These are phyloP conservation scores for Lepidium africanum DNA, from an alignment of 345 rosid species.

Conservation along the genomic window DNA sequence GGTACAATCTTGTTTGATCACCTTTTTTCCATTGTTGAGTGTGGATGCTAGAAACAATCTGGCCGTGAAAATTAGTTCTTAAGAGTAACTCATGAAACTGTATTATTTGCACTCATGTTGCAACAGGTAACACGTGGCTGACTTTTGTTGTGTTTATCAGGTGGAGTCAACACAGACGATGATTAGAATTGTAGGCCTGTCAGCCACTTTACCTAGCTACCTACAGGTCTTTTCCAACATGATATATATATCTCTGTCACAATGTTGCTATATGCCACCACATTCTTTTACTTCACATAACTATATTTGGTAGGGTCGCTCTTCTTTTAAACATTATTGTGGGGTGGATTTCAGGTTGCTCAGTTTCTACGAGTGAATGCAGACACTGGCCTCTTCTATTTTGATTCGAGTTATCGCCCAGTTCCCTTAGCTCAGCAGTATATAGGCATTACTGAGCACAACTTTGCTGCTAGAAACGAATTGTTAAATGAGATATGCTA, in stretches of 20 bases:
- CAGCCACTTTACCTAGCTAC: conserved; percentile 95
- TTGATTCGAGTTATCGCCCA: conserved; percentile 97
- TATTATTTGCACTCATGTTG: neutral
- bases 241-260: neutral
- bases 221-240: conserved; percentile 49
- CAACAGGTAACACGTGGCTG: conserved; percentile 13
- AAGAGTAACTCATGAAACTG: neutral
- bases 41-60: neutral
- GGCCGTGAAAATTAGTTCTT: conserved; percentile 1
- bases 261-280: no score
- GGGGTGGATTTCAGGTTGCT: conserved; percentile 55
- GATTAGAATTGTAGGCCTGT: conserved; percentile 98
- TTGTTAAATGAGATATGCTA: conserved; percentile 90
- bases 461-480: conserved; percentile 73
- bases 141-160: conserved; percentile 34
- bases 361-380: conserved; percentile 92
- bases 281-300: no score
- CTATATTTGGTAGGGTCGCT: neutral
- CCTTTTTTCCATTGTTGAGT: neutral
- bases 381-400: conserved; percentile 86
- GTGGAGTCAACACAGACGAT: conserved; percentile 97
- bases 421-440: conserved; percentile 98
- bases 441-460: conserved; percentile 91
- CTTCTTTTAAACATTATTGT: conserved; percentile 1
- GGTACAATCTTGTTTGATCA: conserved; percentile 39